A percentile compares a stretch with the other conserved stretches of the same genome.
Evolutionary conservation across 1,284 basidiomycete genomes (phyloP).

Genomic region (Veloboletus limbatus): DNA sequence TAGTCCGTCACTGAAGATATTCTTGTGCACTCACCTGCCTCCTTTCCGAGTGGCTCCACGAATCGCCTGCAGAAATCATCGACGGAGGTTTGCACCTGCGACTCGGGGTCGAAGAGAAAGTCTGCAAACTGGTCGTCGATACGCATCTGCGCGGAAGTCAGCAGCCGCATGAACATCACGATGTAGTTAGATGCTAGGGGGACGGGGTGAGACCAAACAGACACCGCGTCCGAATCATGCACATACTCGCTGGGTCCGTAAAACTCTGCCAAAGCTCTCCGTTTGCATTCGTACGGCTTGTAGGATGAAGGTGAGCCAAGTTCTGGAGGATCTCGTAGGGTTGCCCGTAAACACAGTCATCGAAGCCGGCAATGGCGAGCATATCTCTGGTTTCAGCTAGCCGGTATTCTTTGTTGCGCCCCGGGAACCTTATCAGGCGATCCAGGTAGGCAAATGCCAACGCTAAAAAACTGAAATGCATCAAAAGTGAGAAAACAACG

Average conservation of each 20-base stretch:
- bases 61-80: conserved; percentile 72
- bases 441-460: conserved; percentile 69
- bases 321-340: conserved; percentile 50
- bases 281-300: conserved; percentile 25
- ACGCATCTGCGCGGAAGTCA: conserved; percentile 83
- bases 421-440: conserved; percentile 48
- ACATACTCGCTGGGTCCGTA: conserved; percentile 51
- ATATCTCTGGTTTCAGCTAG: conserved; percentile 53
- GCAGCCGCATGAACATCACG: conserved; percentile 71
- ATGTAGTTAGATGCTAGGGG: conserved; percentile 64
- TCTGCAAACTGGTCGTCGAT: conserved; percentile 51
- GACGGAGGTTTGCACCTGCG: conserved; percentile 46
- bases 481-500: conserved; percentile 22
- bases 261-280: conserved; percentile 46
- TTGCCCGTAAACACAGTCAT: conserved; percentile 58
- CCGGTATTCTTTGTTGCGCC: conserved; percentile 44
- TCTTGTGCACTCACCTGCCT: conserved; percentile 58
- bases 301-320: conserved; percentile 41
- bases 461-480: conserved; percentile 46
- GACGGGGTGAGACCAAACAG: conserved; percentile 4
- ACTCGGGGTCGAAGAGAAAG: conserved; percentile 77
- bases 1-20: neutral
- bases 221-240: neutral
- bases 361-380: conserved; percentile 64
- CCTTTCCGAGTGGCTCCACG: conserved; percentile 79